phyloP scores from a whole-genome alignment of 495 filamentous ascomycete species.

The Annulohypoxylon maeteangense region DNA sequence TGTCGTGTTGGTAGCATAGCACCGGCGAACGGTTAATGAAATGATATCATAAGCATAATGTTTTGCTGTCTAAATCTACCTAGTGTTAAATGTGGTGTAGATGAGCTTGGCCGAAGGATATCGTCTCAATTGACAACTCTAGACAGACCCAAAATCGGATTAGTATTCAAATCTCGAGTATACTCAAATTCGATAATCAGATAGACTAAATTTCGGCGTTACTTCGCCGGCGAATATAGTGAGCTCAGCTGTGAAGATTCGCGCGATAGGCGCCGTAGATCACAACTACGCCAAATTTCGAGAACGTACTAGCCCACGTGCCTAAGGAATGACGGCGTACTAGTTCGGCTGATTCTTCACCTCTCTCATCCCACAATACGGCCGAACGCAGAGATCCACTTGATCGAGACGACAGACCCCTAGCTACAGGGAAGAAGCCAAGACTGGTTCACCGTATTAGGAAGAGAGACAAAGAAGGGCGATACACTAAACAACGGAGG shows the following conservation, averaged over 20 bases:
- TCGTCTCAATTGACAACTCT: not conserved
- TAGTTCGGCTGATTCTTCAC: not conserved
- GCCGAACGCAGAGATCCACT: not conserved
- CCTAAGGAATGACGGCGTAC: not conserved
- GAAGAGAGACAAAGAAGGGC: not conserved
- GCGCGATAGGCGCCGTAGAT: not conserved
- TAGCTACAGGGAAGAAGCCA: not conserved
- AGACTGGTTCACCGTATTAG: not conserved
- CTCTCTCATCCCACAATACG: not conserved
- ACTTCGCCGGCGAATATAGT: not conserved
- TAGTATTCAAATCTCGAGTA: not conserved
- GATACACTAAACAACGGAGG: not conserved
- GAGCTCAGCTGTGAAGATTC: not conserved
- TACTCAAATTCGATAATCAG: not conserved
- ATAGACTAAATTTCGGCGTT: not conserved
- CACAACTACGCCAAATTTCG: not conserved
- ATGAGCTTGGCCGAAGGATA: not conserved
- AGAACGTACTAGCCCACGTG: not conserved
- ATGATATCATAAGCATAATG: constrained; percentile 23
- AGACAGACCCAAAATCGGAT: not conserved
- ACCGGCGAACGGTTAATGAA: constrained; percentile 19
- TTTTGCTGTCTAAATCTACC: not conserved
- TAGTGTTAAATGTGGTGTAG: not conserved
- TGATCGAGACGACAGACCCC: not conserved
- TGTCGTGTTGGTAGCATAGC: constrained; percentile 23